Evolutionary conservation across 257 asterid species (phyloP).

Genomic region (Gardenia jasminoides): DNA sequence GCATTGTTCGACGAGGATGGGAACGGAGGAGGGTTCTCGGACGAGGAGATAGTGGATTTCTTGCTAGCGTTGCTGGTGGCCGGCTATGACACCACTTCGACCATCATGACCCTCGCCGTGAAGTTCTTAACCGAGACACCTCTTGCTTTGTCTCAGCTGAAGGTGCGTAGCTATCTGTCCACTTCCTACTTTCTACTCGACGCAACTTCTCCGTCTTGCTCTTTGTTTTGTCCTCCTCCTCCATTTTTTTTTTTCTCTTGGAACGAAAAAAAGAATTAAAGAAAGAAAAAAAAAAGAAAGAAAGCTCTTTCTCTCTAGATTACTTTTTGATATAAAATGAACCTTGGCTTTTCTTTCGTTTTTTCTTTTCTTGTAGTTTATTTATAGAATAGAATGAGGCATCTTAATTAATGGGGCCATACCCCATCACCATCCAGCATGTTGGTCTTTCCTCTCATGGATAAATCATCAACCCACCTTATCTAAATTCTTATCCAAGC

Average conservation of each 20-base stretch:
- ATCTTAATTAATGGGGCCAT: conserved; percentile 37
- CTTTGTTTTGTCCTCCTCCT: no score
- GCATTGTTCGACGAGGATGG: conserved; percentile 85
- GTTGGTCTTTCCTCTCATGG: conserved; percentile 33
- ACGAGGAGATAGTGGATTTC: conserved; percentile 93
- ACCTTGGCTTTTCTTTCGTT: neutral
- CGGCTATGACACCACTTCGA: conserved; percentile 94
- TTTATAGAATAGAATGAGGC: neutral
- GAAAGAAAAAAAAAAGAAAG: neutral
- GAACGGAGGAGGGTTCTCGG: conserved; percentile 65
- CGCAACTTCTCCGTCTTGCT: neutral
- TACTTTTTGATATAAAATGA: neutral
- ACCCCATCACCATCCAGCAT: conserved; percentile 23
- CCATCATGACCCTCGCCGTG: conserved; percentile 92
- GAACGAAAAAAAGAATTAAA: no score
- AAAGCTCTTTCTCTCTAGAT: neutral
- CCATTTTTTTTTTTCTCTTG: neutral
- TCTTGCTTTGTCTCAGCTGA: conserved; percentile 70
- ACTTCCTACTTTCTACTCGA: neutral
- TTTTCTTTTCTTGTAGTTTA: neutral
- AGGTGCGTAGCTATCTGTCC: conserved; percentile 38
- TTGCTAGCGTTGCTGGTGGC: conserved; percentile 91
- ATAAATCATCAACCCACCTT: conserved; percentile 28
- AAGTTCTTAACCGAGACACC: conserved; percentile 85
- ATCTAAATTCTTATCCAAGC: conserved; percentile 65